Evolutionary conservation across 139 green algal species (phyloP).

Genomic region (Dunaliella primolecta): DNA sequence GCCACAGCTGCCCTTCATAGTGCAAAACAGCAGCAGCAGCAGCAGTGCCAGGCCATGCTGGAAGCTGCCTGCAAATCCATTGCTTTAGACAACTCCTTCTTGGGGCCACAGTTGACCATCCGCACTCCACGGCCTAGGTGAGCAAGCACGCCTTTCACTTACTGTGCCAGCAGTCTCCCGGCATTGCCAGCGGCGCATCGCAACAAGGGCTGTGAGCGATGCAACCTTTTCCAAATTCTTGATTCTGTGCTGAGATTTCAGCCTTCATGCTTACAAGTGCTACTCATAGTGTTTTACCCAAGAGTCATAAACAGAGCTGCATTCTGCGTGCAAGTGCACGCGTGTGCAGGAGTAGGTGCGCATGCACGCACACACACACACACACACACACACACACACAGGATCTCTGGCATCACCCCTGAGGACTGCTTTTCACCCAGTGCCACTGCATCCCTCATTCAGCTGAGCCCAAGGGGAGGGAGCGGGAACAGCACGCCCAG

Average conservation of each 20-base stretch:
- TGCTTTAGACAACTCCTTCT: neutral
- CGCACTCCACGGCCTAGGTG: neutral
- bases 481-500: neutral
- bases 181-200: no score
- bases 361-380: neutral
- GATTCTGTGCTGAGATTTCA: no score
- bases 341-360: no score
- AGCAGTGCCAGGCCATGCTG: neutral
- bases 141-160: no score
- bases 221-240: no score
- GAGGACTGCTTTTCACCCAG: neutral
- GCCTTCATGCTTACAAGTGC: no score
- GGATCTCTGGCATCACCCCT: neutral
- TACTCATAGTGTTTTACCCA: no score
- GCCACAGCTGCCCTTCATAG: neutral
- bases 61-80: neutral
- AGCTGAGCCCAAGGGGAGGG: neutral
- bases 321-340: no score
- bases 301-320: no score
- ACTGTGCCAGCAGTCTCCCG: no score
- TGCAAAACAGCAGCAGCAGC: neutral
- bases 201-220: no score
- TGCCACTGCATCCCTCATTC: neutral
- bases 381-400: neutral
- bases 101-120: neutral